Evolutionary conservation across 1,139 yeast genomes (phyloP).

Genomic region (Scheffersomyces quercinus): DNA sequence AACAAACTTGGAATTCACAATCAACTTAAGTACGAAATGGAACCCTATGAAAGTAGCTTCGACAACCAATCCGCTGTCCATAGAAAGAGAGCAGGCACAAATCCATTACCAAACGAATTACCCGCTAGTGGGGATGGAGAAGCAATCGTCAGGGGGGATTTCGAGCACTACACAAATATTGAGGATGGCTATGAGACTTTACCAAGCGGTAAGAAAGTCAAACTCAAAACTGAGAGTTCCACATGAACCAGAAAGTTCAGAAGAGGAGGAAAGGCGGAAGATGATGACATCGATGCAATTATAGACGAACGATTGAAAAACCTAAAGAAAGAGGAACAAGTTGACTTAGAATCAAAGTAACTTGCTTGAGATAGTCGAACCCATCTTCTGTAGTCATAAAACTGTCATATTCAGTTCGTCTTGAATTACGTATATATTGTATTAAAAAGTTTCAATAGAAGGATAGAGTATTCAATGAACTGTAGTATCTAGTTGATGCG

Average conservation of each 20-base stretch:
- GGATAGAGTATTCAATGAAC: too few relatives aligned
- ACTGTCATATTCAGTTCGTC: neutral
- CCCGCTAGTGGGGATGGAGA: conserved; percentile 54
- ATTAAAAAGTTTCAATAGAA: neutral
- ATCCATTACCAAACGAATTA: conserved; percentile 43
- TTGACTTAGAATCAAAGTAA: neutral
- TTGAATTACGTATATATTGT: neutral
- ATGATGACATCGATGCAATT: conserved; percentile 61
- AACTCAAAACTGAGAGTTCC: conserved; percentile 30
- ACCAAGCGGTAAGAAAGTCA: conserved; percentile 69
- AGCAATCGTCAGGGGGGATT: conserved; percentile 29
- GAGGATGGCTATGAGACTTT: conserved; percentile 53
- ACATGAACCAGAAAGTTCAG: conserved; percentile 15
- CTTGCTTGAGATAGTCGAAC: neutral
- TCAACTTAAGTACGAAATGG: neutral
- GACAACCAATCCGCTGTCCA: conserved; percentile 31
- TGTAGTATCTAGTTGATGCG: conserved; percentile 1
- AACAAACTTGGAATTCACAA: conserved; percentile 6
- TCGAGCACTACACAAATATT: conserved; percentile 14
- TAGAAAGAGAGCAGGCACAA: conserved; percentile 54
- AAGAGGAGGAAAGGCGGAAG: conserved; percentile 22
- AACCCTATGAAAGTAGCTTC: neutral
- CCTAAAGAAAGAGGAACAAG: conserved; percentile 15
- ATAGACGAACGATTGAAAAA: conserved; percentile 52
- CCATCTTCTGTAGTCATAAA: neutral